Conservation (phyloP, 805 yeast species). For the Maudiozyma barnettii region DNA sequence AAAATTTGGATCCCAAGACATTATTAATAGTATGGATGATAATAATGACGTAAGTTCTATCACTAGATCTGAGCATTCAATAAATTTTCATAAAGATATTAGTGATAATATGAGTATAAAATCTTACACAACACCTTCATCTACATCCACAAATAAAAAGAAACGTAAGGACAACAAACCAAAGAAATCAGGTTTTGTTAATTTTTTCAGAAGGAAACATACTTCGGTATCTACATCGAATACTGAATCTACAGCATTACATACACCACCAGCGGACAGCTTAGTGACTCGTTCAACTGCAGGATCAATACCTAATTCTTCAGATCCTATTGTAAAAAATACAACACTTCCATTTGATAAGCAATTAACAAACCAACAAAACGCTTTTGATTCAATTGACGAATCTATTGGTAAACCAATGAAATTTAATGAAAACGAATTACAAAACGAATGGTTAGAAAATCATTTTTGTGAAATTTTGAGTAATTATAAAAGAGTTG, state of each 20-base stretch:
- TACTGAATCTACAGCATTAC: neutral
- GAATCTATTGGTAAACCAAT: neutral
- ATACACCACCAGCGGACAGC: neutral
- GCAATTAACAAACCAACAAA: neutral
- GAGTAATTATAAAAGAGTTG: conserved; percentile 19
- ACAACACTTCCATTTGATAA: neutral
- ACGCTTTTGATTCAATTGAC: neutral
- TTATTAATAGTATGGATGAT: too few species aligned
- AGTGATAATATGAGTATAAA: neutral
- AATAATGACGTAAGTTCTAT: neutral
- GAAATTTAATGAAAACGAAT: neutral
- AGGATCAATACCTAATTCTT: neutral
- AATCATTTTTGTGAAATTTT: conserved; percentile 16
- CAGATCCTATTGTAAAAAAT: neutral
- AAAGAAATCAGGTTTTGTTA: conserved; percentile 21
- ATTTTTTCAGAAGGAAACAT: conserved; percentile 23
- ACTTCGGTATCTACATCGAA: neutral
- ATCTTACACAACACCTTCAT: neutral
- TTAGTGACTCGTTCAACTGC: neutral
- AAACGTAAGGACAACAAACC: neutral
- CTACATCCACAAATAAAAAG: neutral
- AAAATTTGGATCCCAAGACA: neutral
- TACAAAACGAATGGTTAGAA: conserved; percentile 22
- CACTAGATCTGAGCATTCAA: neutral
- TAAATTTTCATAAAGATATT: neutral